These are phyloP conservation scores for Carex parvula DNA, from an alignment of 176 grass and related monocot species.

Conservation along the genomic window DNA sequence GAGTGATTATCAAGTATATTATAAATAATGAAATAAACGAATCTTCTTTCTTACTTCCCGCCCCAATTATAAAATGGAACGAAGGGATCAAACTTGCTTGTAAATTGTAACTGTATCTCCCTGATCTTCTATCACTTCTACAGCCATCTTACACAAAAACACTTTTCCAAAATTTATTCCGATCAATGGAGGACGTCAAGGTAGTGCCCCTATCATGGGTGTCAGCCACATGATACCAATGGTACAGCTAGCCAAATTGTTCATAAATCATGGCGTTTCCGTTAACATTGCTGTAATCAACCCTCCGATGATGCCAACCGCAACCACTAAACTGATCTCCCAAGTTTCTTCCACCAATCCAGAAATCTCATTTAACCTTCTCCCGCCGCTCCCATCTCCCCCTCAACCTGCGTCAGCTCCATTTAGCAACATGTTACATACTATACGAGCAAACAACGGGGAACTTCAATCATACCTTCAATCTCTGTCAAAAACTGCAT, in stretches of 20 bases:
- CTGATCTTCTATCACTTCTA: neutral
- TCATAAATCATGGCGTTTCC: constrained; percentile 18
- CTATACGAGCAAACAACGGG: constrained; percentile 21
- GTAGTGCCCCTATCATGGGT: constrained; percentile 29
- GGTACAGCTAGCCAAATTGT: constrained; percentile 38
- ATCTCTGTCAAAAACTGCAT: neutral
- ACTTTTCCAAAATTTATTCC: neutral
- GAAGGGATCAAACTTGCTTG: neutral
- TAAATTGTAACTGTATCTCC: neutral
- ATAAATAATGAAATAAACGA: too few species aligned
- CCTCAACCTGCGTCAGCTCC: neutral
- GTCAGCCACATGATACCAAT: constrained; percentile 48
- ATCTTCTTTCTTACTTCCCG: too few species aligned
- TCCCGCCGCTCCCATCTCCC: neutral
- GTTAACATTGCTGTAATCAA: constrained; percentile 36
- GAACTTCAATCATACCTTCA: constrained; percentile 26
- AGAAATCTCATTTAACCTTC: constrained; percentile 30
- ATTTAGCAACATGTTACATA: neutral
- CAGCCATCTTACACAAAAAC: neutral
- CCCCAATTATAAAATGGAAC: neutral
- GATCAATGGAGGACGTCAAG: constrained; percentile 32
- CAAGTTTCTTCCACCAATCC: constrained; percentile 25
- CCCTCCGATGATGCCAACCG: neutral
- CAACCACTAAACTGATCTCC: constrained; percentile 23
- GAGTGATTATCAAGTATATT: too few species aligned